Evolutionary conservation across 768 basidiomycete species (phyloP).

Genomic region (Botryobasidium botryosum): DNA sequence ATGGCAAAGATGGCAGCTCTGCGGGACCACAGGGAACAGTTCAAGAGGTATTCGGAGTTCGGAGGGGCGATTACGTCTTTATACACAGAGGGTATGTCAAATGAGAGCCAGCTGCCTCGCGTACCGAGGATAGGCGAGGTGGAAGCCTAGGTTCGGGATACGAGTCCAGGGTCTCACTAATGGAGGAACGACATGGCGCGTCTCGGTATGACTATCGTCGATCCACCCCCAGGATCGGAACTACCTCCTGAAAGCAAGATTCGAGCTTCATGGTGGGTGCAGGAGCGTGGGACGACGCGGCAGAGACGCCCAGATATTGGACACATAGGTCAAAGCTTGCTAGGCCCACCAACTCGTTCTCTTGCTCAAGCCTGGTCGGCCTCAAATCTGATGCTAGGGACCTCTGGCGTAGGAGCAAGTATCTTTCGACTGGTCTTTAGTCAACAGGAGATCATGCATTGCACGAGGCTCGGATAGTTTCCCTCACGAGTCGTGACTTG

Average conservation of each 20-base stretch:
- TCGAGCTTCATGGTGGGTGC: too few species aligned
- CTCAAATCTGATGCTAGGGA: too few species aligned
- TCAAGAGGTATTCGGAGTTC: slow-evolving; percentile 63
- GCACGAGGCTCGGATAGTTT: too few species aligned
- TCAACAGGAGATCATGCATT: too few species aligned
- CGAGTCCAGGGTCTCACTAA: slow-evolving; percentile 9
- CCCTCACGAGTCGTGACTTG: too few species aligned
- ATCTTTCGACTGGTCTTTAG: too few species aligned
- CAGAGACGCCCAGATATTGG: too few species aligned
- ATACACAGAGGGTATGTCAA: slow-evolving; percentile 55
- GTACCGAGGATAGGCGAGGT: slow-evolving; percentile 78
- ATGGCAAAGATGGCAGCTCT: slow-evolving; percentile 59
- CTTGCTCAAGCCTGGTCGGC: too few species aligned
- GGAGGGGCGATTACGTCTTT: slow-evolving; percentile 72
- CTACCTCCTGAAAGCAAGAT: background rate
- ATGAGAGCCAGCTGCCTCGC: slow-evolving; percentile 47
- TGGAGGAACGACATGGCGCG: slow-evolving; percentile 9
- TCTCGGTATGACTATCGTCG: slow-evolving; percentile 2
- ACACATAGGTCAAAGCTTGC: too few species aligned
- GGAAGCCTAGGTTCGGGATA: slow-evolving; percentile 60
- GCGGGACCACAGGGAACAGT: slow-evolving; percentile 18
- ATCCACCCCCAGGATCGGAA: background rate
- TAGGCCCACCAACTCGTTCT: too few species aligned
- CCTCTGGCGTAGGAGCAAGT: too few species aligned
- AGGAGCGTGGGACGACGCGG: too few species aligned